Conservation (phyloP, 805 yeast genomes). For the Yarrowia hollandica region DNA sequence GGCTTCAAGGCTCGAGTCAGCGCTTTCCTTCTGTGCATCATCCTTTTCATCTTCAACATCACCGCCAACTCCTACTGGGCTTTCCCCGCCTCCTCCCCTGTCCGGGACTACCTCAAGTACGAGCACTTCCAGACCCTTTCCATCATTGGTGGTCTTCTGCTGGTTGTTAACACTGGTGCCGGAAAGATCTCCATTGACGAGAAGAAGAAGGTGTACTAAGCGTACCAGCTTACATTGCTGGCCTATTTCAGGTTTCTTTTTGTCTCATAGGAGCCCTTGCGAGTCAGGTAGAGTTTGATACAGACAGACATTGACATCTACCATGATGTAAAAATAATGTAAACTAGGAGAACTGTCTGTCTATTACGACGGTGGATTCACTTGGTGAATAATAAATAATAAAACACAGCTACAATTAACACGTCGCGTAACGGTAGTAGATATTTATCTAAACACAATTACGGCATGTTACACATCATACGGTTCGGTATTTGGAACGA, state of each 20-base stretch:
- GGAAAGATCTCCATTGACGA: slow-evolving; percentile 92
- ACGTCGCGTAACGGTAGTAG: no score
- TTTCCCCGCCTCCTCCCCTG: slow-evolving; percentile 64
- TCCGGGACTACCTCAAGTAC: slow-evolving; percentile 85
- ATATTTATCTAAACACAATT: no score
- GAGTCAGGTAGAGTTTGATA: slow-evolving; percentile 14
- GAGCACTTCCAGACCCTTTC: slow-evolving; percentile 94
- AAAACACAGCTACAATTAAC: no score
- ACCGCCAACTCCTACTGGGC: slow-evolving; percentile 88
- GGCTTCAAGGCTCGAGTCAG: slow-evolving; percentile 93
- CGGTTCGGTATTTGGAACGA: no score
- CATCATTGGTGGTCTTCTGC: slow-evolving; percentile 88
- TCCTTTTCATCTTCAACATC: slow-evolving; percentile 74
- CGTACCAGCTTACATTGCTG: no score
- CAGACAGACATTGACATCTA: slow-evolving; percentile 18
- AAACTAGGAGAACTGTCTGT: slow-evolving; percentile 5
- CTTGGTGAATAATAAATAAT: background rate
- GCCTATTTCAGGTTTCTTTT: no score
- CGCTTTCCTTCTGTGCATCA: slow-evolving; percentile 64
- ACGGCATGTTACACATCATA: no score
- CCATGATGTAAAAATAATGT: slow-evolving; percentile 16
- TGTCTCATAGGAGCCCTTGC: no score
- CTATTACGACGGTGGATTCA: background rate
- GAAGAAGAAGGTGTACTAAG: slow-evolving; percentile 84
- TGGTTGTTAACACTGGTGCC: slow-evolving; percentile 94